A percentile compares a stretch with the other conserved stretches of the same genome.
Evolutionary conservation across 768 basidiomycete species (phyloP).

Genomic region (Multifurca ochricompacta): DNA sequence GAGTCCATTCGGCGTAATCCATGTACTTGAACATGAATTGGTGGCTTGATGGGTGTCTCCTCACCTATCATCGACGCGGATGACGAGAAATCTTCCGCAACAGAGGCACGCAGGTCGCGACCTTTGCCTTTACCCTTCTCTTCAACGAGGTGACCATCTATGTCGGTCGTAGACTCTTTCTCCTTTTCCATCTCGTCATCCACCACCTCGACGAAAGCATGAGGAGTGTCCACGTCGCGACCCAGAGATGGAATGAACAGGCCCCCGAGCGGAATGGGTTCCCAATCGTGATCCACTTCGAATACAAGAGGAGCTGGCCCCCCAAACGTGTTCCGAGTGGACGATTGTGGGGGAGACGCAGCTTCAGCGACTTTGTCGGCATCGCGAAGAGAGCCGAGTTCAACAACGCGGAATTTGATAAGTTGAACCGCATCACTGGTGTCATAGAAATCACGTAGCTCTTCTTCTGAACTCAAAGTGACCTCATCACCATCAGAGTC

Average conservation of each 20-base stretch:
- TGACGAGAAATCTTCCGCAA: constrained; percentile 33
- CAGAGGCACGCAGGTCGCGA: constrained; percentile 22
- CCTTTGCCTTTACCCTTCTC: constrained; percentile 40
- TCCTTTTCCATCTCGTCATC: constrained; percentile 32
- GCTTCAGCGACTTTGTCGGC: constrained; percentile 28
- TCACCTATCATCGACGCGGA: constrained; percentile 33
- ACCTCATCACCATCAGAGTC: constrained; percentile 71
- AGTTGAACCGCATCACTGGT: constrained; percentile 25
- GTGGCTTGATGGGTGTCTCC: constrained; percentile 45
- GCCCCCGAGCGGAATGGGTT: constrained; percentile 41
- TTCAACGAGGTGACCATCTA: constrained; percentile 28
- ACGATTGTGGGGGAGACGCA: constrained; percentile 29
- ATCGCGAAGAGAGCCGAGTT: constrained; percentile 37
- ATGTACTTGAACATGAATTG: constrained; percentile 48
- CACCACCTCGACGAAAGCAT: constrained; percentile 59
- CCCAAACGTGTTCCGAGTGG: constrained; percentile 55
- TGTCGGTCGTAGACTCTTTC: not conserved
- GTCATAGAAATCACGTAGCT: constrained; percentile 65
- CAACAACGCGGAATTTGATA: constrained; percentile 57
- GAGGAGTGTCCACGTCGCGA: constrained; percentile 36
- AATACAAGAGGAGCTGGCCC: constrained; percentile 38
- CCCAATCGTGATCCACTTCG: constrained; percentile 56
- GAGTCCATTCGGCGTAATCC: constrained; percentile 18
- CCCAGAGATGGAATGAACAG: constrained; percentile 31
- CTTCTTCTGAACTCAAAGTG: constrained; percentile 68